Percentiles rank a stretch among this genome's conserved stretches.
These are phyloP conservation scores for Pichia sp. DNA, from an alignment of 1,139 yeast species.

Conservation along the genomic window DNA sequence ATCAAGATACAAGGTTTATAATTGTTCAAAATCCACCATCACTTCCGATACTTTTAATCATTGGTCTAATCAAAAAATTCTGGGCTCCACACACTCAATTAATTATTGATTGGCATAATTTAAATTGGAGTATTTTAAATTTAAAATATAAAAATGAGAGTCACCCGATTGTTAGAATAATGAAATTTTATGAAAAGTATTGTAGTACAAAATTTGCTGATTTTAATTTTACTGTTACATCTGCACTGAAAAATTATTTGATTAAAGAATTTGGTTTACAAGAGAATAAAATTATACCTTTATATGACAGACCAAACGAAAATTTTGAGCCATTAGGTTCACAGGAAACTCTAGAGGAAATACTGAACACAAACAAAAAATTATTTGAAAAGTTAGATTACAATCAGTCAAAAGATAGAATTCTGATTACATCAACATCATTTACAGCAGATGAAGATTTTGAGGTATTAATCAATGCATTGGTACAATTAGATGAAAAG, in stretches of 20 bases:
- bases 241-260: conserved; percentile 61
- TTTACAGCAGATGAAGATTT: conserved; percentile 96
- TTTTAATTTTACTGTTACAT: conserved; percentile 74
- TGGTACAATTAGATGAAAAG: conserved; percentile 49
- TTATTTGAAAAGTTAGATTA: conserved; percentile 32
- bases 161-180: conserved; percentile 59
- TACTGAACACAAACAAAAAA: conserved; percentile 24
- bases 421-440: conserved; percentile 81
- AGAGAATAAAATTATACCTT: conserved; percentile 35
- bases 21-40: conserved; percentile 92
- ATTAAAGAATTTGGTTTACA: conserved; percentile 46
- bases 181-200: conserved; percentile 49
- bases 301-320: conserved; percentile 71
- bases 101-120: conserved; percentile 93
- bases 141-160: conserved; percentile 47
- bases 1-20: conserved; percentile 51
- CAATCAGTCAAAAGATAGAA: conserved; percentile 41
- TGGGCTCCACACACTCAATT: conserved; percentile 55
- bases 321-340: conserved; percentile 51
- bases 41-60: conserved; percentile 68
- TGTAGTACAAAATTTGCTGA: conserved; percentile 55
- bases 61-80: conserved; percentile 44
- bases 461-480: conserved; percentile 58
- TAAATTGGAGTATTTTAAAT: conserved; percentile 79
- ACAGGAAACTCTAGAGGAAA: conserved; percentile 18